Conservation (phyloP, 345 rosid species). For the Linum trigynum region DNA sequence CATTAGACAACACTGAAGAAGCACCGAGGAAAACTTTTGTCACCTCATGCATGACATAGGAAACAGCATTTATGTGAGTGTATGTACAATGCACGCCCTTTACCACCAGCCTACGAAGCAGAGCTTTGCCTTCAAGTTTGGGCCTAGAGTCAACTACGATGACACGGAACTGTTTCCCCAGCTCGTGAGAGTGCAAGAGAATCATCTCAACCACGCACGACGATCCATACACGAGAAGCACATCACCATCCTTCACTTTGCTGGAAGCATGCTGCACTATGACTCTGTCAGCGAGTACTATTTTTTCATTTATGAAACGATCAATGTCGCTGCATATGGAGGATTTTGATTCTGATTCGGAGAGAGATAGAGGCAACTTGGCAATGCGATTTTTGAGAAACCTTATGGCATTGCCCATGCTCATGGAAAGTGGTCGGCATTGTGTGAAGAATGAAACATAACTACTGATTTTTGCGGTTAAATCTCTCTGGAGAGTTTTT, state of each 20-base stretch:
- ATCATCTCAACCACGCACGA: constrained; percentile 87
- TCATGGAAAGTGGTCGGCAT: constrained; percentile 83
- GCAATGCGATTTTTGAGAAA: constrained; percentile 68
- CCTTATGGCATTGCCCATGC: constrained; percentile 93
- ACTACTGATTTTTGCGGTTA: constrained; percentile 73
- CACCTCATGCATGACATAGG: constrained; percentile 92
- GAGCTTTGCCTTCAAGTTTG: constrained; percentile 75
- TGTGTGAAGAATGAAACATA: constrained; percentile 81
- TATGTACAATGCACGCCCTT: constrained; percentile 80
- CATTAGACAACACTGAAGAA: constrained; percentile 88
- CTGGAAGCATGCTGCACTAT: constrained; percentile 81
- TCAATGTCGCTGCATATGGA: constrained; percentile 64
- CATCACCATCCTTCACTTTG: constrained; percentile 87
- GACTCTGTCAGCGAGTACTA: constrained; percentile 58
- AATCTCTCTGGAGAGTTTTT: constrained; percentile 66
- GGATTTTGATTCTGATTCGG: constrained; percentile 76
- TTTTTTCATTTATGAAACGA: constrained; percentile 72
- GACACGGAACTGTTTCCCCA: constrained; percentile 70
- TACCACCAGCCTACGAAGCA: constrained; percentile 80
- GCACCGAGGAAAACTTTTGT: constrained; percentile 91
- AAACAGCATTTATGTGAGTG: constrained; percentile 79
- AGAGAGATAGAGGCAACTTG: constrained; percentile 50
- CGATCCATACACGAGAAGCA: constrained; percentile 90
- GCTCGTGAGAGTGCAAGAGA: constrained; percentile 73
- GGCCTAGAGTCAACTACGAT: constrained; percentile 91